Base-by-base conservation (phyloP, 768 basidiomycete genomes). In the Austroboletus eburneus region DNA sequence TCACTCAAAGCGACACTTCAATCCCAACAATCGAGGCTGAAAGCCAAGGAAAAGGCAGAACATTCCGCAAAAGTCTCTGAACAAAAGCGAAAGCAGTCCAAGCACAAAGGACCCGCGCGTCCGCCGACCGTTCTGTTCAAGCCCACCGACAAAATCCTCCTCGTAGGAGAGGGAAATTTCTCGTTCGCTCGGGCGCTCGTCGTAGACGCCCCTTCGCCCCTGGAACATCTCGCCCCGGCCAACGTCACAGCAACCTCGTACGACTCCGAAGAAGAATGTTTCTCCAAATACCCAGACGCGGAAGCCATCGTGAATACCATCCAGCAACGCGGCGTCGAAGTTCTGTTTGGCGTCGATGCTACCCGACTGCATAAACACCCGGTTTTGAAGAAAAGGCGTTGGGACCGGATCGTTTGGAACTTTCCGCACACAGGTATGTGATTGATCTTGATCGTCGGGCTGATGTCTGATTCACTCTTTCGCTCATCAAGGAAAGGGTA, bases 141-240 rank as follows among this genome's bases (percentile, higher is more conserved):
- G 13, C 59, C 78, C 0, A 80, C 77, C 8, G 83, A 90, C 59
- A 78, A 63, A 39, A 84, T 91, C 27, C 72, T 90, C 18, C 75
- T 95, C 24, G 70, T 98, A 43, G 95, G 94, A 9, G 95, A 98
- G 72, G 95, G 91, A 10, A 91, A 97, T 64, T 97, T 98, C 59
- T 95, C 94, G 1, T 98, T 90, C 57, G 76, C 92, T 3, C 80
- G 78, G 22, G 83, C 92, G 14, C 74, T 97, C 14, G 66, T 89
- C 22, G 55, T 71, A 12, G 56, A 71, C 42, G 73, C 80, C 0
- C 72, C 74, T 2, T 46, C 67, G 27, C 61, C 67, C 7, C 59
- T 88, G 36, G 71, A 70, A 24, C 67, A 73, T 51, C 68, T 91
- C 3, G 78, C 81, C 0, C 71, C 83, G 0, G 63, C 58, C n/a